Percentiles rank a stretch among this genome's conserved stretches.
Evolutionary conservation across 2,329 filamentous ascomycete species (phyloP).

Genomic region (Colletotrichum sp.): DNA sequence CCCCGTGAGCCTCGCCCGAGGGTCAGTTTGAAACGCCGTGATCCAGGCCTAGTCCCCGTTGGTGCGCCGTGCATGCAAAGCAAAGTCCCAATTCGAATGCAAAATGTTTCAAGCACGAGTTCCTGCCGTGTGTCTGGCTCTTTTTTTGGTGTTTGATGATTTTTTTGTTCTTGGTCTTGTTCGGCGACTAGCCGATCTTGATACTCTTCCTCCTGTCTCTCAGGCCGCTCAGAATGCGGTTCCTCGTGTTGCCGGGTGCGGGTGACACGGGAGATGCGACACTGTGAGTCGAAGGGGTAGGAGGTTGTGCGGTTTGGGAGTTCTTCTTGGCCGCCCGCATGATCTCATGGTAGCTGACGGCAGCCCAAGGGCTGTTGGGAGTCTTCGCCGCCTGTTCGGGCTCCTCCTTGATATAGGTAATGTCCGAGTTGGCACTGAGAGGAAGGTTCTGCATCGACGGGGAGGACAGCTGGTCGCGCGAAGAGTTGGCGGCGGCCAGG

Average conservation of each 20-base stretch:
- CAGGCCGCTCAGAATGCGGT: conserved; percentile 38
- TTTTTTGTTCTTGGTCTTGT: neutral
- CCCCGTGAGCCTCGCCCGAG: neutral
- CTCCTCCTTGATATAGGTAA: conserved; percentile 34
- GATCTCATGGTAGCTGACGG: conserved; percentile 55
- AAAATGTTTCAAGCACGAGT: conserved; percentile 4
- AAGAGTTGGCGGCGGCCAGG: conserved; percentile 32
- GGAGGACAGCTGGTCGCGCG: conserved; percentile 36
- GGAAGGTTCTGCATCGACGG: conserved; percentile 23
- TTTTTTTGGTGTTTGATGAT: neutral
- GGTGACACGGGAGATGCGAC: conserved; percentile 29
- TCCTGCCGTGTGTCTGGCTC: neutral
- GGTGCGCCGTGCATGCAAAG: conserved; percentile 19
- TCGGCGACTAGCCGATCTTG: conserved; percentile 28
- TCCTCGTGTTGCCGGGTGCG: conserved; percentile 26
- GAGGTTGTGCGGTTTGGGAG: conserved; percentile 27
- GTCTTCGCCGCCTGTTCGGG: conserved; percentile 26
- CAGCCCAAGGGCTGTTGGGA: conserved; percentile 26
- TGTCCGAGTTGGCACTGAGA: conserved; percentile 40
- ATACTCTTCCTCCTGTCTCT: conserved; percentile 45
- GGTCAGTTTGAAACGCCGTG: conserved; percentile 15
- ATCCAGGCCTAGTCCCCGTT: conserved; percentile 6
- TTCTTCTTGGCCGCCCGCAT: conserved; percentile 48
- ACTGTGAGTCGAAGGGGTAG: conserved; percentile 28
- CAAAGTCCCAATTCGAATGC: conserved; percentile 13